phyloP scores from a whole-genome alignment of 148 eudicot genomes.

The Suaeda aralocaspica region DNA sequence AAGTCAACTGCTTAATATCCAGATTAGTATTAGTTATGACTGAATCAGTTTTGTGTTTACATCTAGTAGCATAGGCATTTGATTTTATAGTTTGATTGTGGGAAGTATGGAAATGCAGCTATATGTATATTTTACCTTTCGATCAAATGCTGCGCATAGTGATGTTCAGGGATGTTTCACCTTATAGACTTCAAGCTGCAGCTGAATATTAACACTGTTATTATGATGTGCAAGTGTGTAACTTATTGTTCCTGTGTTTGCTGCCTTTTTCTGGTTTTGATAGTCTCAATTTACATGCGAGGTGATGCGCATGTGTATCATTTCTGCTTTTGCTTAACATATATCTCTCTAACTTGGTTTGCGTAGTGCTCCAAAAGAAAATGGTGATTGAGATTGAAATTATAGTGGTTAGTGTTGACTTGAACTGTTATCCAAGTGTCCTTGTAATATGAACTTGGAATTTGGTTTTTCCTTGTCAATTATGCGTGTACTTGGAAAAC shows the following conservation, averaged over 20 bases:
- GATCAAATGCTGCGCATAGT: slow-evolving; percentile 1
- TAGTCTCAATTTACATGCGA: neutral
- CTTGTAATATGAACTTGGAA: too few species aligned
- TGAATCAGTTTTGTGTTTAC: neutral
- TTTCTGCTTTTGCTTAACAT: too few species aligned
- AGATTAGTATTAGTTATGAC: neutral
- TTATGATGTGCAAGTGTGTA: too few species aligned
- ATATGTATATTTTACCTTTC: slow-evolving; percentile 17
- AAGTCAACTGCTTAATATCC: slow-evolving; percentile 44
- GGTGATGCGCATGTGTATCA: too few species aligned
- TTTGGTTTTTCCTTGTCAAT: too few species aligned
- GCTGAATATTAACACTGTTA: neutral
- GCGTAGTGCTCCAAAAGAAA: too few species aligned
- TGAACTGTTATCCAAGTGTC: too few species aligned
- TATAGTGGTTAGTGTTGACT: too few species aligned
- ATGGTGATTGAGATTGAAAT: too few species aligned
- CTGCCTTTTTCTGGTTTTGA: neutral
- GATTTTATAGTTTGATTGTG: slow-evolving; percentile 6
- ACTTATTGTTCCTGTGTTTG: neutral
- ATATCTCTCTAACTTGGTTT: too few species aligned
- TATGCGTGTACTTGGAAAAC: too few species aligned
- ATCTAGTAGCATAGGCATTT: neutral
- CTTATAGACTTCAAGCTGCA: neutral
- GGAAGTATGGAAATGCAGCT: slow-evolving; percentile 17
- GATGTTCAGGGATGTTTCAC: neutral